These are phyloP conservation scores for Fusarium subglutinans DNA, from an alignment of 2,329 filamentous ascomycete genomes.

Conservation along the genomic window DNA sequence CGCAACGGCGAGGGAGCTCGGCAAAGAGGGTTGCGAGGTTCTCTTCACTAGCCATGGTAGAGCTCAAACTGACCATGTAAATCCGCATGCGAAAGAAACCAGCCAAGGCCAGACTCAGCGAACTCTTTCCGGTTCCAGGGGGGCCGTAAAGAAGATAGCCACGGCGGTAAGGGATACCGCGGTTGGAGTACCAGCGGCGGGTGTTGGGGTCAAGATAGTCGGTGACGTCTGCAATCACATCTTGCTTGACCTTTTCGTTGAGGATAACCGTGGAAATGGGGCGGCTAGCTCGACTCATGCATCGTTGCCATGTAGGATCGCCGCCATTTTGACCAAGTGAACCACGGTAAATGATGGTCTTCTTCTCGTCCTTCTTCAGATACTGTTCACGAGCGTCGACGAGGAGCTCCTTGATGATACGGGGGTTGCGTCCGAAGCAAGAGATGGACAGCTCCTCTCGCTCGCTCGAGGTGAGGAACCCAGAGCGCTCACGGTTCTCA, in stretches of 20 bases:
- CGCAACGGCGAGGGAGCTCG: constrained; percentile 73
- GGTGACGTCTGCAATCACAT: constrained; percentile 67
- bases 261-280: constrained; percentile 74
- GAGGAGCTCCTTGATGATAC: constrained; percentile 69
- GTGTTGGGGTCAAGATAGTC: constrained; percentile 72
- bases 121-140: constrained; percentile 82
- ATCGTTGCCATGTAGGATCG: constrained; percentile 67
- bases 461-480: constrained; percentile 56
- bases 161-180: constrained; percentile 85
- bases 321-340: constrained; percentile 52
- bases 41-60: constrained; percentile 70
- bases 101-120: constrained; percentile 74
- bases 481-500: constrained; percentile 56
- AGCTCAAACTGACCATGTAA: constrained; percentile 76
- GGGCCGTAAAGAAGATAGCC: constrained; percentile 86
- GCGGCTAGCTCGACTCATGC: constrained; percentile 67
- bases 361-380: constrained; percentile 65
- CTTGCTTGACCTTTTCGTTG: constrained; percentile 66
- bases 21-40: constrained; percentile 70
- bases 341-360: constrained; percentile 73
- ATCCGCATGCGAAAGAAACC: constrained; percentile 76
- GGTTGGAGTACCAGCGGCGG: constrained; percentile 81
- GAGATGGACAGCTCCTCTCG: constrained; percentile 68
- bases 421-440: constrained; percentile 69
- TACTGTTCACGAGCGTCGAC: constrained; percentile 65